Evolutionary conservation across 169 alveolate species (phyloP), one percentile per base, ranked within the genome.

Genomic region (Eimeria sp.): DNA sequence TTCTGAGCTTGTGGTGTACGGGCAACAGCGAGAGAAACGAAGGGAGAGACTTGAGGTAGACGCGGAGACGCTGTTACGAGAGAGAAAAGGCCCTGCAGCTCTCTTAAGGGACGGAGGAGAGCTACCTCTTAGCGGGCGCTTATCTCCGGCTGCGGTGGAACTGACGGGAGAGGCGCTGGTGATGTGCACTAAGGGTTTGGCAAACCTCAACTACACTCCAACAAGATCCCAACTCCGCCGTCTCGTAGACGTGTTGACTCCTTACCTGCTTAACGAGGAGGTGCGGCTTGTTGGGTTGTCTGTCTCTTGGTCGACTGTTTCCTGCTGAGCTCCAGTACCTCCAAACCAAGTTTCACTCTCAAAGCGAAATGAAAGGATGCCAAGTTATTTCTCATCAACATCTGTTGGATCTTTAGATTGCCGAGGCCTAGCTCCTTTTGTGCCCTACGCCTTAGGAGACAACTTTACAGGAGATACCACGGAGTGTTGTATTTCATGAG

Each of bases 131-230:
- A 3, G 13, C 16, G 89, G 89, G 22, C 45, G n/a, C 47, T 80
- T 47, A 13, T 30, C 49, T 47, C 43, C 65, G n/a, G 65, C 27
- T 0, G 89, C 34, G 92, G 75, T 22, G 58, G 75, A 54, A 57
- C 43, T 58, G 78, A 84, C 40, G 4, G 92, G 92, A 7, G 92
- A 84, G 92, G 92, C 92, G 58, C 78, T 84, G 57, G 92, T 84
- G 75, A 84, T 84, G 92, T 84, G 70, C 92, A 27, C 43, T 0
- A 84, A 84, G 45, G 92, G 92, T 34, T 61, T 84, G 76, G 92
- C 92, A 30, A 84, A 84, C 75, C 22, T 84, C 40, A 49, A 84
- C 54, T 34, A 27, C 51, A 49, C 30, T 30, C 89, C 89, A 49
- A 80, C 70, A 47, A 22, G 47, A 16, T 18, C 89, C 57, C 92